Conservation (phyloP, 495 filamentous ascomycete genomes). For the Oleoguttula mirabilis region DNA sequence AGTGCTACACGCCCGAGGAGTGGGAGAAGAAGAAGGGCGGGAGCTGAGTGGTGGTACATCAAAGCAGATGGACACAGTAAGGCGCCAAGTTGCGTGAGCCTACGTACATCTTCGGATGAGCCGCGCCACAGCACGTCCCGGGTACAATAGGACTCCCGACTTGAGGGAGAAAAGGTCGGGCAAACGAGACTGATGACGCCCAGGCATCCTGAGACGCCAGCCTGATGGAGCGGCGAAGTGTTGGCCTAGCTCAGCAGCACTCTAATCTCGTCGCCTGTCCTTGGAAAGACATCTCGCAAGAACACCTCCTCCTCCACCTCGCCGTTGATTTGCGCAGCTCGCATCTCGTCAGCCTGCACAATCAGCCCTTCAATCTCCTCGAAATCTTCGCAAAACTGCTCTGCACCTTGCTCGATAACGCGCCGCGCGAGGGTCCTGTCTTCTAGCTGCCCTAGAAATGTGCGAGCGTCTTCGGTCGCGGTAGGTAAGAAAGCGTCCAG, state of each 20-base stretch:
- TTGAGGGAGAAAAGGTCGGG: no score
- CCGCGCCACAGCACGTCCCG: no score
- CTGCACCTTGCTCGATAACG: conserved; percentile 73
- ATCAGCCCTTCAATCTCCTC: conserved; percentile 70
- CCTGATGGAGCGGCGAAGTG: no score
- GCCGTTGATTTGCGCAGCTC: conserved; percentile 25
- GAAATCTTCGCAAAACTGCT: conserved; percentile 81
- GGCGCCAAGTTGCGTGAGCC: no score
- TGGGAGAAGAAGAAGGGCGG: conserved; percentile 55
- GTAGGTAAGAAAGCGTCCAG: conserved; percentile 88
- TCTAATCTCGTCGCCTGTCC: conserved; percentile 74
- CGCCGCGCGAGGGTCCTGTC: conserved; percentile 56
- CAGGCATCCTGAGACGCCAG: no score
- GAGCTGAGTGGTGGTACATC: no score
- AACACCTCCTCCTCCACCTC: conserved; percentile 30
- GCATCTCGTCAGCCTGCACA: conserved; percentile 43
- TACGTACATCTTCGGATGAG: no score
- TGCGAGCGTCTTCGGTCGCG: conserved; percentile 79
- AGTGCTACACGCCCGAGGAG: conserved; percentile 91
- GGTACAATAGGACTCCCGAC: no score
- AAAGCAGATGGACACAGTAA: no score
- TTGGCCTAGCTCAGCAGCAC: conserved; percentile 49
- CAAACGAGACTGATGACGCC: no score
- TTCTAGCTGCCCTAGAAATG: conserved; percentile 61
- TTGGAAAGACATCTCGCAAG: conserved; percentile 60